A percentile compares a stretch with the other conserved stretches of the same genome.
Conservation (phyloP, 2,329 filamentous ascomycete genomes). For the Epichloe scottii region DNA sequence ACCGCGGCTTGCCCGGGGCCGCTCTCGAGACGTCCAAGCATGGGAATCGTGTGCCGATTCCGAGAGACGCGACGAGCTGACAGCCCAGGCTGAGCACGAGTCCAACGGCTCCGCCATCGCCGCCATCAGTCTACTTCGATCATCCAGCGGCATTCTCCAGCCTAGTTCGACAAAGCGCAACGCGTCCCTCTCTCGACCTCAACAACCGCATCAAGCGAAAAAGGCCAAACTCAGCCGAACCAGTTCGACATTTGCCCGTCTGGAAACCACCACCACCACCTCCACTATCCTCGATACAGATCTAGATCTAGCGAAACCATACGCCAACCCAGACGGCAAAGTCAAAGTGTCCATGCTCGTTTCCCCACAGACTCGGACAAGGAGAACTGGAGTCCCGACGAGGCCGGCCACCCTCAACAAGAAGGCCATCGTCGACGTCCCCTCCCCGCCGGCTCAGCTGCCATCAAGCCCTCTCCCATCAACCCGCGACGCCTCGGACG, state of each 20-base stretch:
- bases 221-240: constrained; percentile 49
- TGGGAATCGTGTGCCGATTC: constrained; percentile 89
- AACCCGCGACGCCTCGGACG: constrained; percentile 30
- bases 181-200: constrained; percentile 26
- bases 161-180: constrained; percentile 56
- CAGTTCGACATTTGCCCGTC: constrained; percentile 47
- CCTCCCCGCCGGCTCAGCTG: constrained; percentile 20
- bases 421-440: constrained; percentile 18
- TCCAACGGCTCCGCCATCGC: constrained; percentile 66
- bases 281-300: constrained; percentile 15
- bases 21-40: constrained; percentile 75
- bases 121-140: constrained; percentile 69
- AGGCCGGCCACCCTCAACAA: constrained; percentile 19
- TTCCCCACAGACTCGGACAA: constrained; percentile 67
- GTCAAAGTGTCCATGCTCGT: constrained; percentile 28
- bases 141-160: constrained; percentile 43
- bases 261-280: constrained; percentile 28
- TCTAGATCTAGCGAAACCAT: constrained; percentile 15
- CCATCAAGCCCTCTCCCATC: constrained; percentile 10
- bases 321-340: constrained; percentile 15
- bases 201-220: constrained; percentile 34
- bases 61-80: constrained; percentile 65
- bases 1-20: constrained; percentile 48
- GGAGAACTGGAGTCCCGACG: constrained; percentile 68
- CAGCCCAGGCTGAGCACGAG: constrained; percentile 69